These are phyloP conservation scores for Backusella psychrophila DNA, from an alignment of 192 early-diverging fungal species.

Conservation along the genomic window DNA sequence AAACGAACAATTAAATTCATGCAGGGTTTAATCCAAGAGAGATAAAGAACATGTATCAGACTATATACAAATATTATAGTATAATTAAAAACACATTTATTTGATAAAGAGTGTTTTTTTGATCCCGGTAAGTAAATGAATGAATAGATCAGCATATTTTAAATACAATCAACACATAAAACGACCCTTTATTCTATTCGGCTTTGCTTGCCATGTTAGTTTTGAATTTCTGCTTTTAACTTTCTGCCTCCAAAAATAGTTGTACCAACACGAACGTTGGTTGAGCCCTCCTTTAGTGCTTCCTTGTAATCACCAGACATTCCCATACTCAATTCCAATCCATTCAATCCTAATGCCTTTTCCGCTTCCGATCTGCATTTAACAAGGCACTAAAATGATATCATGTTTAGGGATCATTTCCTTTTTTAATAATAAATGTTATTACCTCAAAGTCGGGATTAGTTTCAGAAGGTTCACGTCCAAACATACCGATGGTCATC, in stretches of 20 bases:
- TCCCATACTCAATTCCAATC: constrained; percentile 90
- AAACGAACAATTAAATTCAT: no score
- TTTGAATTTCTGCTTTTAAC: not conserved
- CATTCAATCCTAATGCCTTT: constrained; percentile 26
- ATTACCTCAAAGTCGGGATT: constrained; percentile 80
- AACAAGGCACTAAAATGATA: constrained; percentile 30
- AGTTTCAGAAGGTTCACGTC: constrained; percentile 38
- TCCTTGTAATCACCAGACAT: constrained; percentile 95
- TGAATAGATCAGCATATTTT: no score
- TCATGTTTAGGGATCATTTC: not conserved
- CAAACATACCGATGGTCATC: constrained; percentile 95
- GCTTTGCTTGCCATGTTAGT: not conserved
- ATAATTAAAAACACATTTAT: no score
- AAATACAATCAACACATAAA: no score
- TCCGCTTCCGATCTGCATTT: constrained; percentile 41
- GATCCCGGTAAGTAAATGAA: no score
- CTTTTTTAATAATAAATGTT: not conserved
- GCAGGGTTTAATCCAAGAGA: no score
- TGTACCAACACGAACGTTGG: constrained; percentile 92
- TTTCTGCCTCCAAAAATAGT: constrained; percentile 84
- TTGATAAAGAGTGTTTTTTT: no score
- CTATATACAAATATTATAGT: no score
- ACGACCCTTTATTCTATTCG: no score
- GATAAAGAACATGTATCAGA: no score
- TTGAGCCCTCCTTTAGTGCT: constrained; percentile 82